Percentiles rank a stretch among this genome's conserved stretches.
phyloP scores from a whole-genome alignment of 176 grass and related monocot genomes.

The Aegilops speltoides region DNA sequence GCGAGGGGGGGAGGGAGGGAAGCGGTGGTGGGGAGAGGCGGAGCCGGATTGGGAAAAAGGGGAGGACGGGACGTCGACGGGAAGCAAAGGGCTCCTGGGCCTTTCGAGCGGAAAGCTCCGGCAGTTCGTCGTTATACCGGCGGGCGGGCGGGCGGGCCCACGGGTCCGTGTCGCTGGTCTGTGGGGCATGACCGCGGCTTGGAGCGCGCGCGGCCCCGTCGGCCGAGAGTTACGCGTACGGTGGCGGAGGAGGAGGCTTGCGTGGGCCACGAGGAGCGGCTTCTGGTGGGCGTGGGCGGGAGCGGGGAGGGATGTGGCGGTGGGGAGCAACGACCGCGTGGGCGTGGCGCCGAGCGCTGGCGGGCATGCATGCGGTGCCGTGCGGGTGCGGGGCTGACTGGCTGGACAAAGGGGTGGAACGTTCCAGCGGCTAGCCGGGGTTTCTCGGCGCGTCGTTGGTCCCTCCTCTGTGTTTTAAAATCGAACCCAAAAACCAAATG shows the following conservation, averaged over 20 bases:
- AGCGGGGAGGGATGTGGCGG: background rate
- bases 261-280: background rate
- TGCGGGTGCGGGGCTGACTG: background rate
- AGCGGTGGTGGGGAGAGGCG: slow-evolving; percentile 39
- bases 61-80: slow-evolving; percentile 26
- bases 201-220: background rate
- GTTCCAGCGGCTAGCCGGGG: background rate
- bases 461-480: no score
- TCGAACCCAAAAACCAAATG: no score
- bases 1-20: background rate
- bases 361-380: background rate
- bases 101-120: slow-evolving; percentile 2
- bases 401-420: background rate
- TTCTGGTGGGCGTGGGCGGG: background rate
- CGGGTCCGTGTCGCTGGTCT: fast-evolving
- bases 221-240: slow-evolving; percentile 13
- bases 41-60: slow-evolving; percentile 15
- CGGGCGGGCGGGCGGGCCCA: background rate
- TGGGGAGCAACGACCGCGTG: background rate
- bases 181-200: background rate
- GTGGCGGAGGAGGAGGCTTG: background rate
- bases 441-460: no score
- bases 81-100: background rate
- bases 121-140: background rate
- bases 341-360: slow-evolving; percentile 7